phyloP scores from a whole-genome alignment of 2,329 filamentous ascomycete genomes.

The Helotiales sp. region DNA sequence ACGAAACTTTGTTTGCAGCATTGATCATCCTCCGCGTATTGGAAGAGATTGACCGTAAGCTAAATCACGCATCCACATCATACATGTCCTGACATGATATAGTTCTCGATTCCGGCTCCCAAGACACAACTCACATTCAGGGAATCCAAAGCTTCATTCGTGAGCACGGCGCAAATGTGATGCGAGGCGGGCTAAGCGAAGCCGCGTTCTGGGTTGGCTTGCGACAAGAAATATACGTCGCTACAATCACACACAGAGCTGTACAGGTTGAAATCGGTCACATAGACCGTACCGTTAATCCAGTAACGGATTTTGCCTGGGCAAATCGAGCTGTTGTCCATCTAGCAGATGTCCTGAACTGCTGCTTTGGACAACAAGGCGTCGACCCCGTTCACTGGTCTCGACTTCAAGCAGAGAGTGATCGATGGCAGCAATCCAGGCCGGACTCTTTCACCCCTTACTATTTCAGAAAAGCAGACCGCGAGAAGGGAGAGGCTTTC shows the following conservation, averaged over 20 bases:
- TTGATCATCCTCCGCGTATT: slow-evolving; percentile 61
- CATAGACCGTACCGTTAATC: slow-evolving; percentile 55
- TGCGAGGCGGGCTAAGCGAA: slow-evolving; percentile 48
- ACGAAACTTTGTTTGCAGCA: slow-evolving; percentile 59
- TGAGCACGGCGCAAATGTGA: slow-evolving; percentile 39
- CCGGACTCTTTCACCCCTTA: slow-evolving; percentile 61
- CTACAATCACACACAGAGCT: slow-evolving; percentile 47
- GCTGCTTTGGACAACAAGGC: slow-evolving; percentile 58
- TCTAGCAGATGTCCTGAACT: slow-evolving; percentile 67
- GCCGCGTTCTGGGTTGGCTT: slow-evolving; percentile 62
- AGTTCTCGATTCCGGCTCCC: slow-evolving; percentile 29
- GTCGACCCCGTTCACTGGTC: slow-evolving; percentile 47
- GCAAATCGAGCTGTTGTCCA: slow-evolving; percentile 65
- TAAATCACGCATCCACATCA: not conserved
- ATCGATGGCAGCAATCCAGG: slow-evolving; percentile 52
- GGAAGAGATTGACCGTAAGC: slow-evolving; percentile 54
- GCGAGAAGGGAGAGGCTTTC: slow-evolving; percentile 50
- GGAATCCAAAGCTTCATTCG: slow-evolving; percentile 44
- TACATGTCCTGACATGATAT: not conserved
- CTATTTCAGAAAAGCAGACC: slow-evolving; percentile 49
- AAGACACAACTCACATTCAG: slow-evolving; percentile 33
- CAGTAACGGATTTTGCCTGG: slow-evolving; percentile 59
- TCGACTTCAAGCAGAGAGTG: slow-evolving; percentile 51
- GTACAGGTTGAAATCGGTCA: slow-evolving; percentile 59
- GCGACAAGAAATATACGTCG: slow-evolving; percentile 63